Base-by-base conservation (phyloP, 345 rosid genomes). In the Salix udensis region DNA sequence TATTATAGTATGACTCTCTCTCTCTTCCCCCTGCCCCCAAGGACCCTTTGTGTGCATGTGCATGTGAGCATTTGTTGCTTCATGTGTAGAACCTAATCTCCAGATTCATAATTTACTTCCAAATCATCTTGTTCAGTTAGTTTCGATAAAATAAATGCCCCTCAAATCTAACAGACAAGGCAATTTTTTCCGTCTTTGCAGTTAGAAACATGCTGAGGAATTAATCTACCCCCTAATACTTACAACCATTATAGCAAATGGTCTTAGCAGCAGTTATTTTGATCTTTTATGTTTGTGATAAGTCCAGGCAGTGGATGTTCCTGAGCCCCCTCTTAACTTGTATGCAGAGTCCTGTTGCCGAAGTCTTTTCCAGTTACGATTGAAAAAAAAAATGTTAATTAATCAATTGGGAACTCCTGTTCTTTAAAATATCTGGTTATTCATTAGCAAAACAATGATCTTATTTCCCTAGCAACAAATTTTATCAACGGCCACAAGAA, bases 1-100 rank as follows among this genome's bases (percentile, higher is more conserved):
- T 70, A 84, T 91, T 40, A 86, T 87, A 39, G 97, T 94, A 90
- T 14, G 58, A 68, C 69, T 67, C 73, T 78, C 79, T 80, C 80
- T 72, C 83, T 76, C 80, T 72, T 28, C 68, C 48, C 44, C 67
- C 60, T 24, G 4, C n/a, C 4, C 61, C 62, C 13, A 16, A 18
- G 58, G 58, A 53, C 60, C 23, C 4, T 53, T n/a, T 53, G 6
- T 50, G n/a, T 21, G 6, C n/a, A 50, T 50, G 19, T 21, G 7
- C 24, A 34, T 34, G 52, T 15, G 21, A 19, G 60, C 60, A 53
- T 53, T n/a, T n/a, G 62, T 58, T 10, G 62, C 62, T 58, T 58
- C 62, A n/a, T 58, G 28, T 58, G 28, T 10, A n/a, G 14, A 58
- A 3, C 62, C 10, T 58, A 23, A 58, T 23, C 28, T n/a, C 12